Percentiles rank a stretch among this genome's conserved stretches.
Evolutionary conservation across 2,329 filamentous ascomycete genomes (phyloP).

Genomic region (Metarhizium robertsii): DNA sequence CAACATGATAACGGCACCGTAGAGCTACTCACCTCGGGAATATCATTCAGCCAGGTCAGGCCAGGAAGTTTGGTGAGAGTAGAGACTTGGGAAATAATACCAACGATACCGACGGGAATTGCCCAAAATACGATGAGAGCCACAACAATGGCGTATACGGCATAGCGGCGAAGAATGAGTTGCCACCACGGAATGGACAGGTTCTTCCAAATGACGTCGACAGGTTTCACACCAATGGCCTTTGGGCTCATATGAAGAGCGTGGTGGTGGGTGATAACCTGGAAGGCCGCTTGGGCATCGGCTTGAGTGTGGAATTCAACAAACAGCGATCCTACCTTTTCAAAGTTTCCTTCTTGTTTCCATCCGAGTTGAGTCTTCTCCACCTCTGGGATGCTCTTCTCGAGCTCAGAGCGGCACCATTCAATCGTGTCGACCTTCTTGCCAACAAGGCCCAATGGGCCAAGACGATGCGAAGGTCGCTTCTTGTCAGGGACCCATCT

Average conservation of each 20-base stretch:
- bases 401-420: conserved; percentile 56
- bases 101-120: conserved; percentile 67
- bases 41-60: conserved; percentile 61
- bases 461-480: conserved; percentile 59
- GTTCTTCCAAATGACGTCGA: conserved; percentile 81
- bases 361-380: conserved; percentile 55
- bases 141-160: conserved; percentile 56
- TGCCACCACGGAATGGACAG: conserved; percentile 63
- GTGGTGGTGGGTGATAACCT: conserved; percentile 72
- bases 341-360: conserved; percentile 48
- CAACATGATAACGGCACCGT: neutral
- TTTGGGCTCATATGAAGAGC: conserved; percentile 77
- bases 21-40: conserved; percentile 44
- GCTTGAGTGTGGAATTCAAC: conserved; percentile 80
- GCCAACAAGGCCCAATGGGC: conserved; percentile 56
- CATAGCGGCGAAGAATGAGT: conserved; percentile 57
- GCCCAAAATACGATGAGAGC: conserved; percentile 81
- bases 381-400: conserved; percentile 52
- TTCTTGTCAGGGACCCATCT: conserved; percentile 59
- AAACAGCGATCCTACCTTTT: conserved; percentile 68
- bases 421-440: conserved; percentile 74
- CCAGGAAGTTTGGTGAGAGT: conserved; percentile 59
- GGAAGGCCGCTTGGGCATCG: conserved; percentile 77
- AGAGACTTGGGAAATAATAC: conserved; percentile 74
- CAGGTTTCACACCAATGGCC: conserved; percentile 70